phyloP scores from a whole-genome alignment of 108 stramenopile genomes.

The Nitzschia sp. region DNA sequence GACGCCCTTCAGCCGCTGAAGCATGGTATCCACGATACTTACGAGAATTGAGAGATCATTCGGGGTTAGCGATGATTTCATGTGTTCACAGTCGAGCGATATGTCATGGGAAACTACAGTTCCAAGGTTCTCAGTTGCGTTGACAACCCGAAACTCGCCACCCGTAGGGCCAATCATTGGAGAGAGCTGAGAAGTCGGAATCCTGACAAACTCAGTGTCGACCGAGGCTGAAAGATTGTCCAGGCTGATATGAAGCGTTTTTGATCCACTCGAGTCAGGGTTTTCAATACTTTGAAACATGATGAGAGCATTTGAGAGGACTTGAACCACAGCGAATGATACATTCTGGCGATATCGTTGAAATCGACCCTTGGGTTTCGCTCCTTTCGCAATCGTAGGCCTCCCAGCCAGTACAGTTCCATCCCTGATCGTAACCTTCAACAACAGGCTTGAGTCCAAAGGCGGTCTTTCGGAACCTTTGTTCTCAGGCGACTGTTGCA shows the following conservation, averaged over 20 bases:
- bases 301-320: constrained; percentile 63
- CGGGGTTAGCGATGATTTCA: constrained; percentile 53
- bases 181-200: constrained; percentile 33
- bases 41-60: constrained; percentile 62
- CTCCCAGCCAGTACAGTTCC: constrained; percentile 64
- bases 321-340: constrained; percentile 56
- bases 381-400: constrained; percentile 36
- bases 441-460: constrained; percentile 65
- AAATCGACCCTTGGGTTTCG: not conserved
- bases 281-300: constrained; percentile 83
- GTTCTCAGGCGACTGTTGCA: constrained; percentile 14
- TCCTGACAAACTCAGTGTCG: constrained; percentile 49
- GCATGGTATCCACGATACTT: constrained; percentile 53
- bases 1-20: constrained; percentile 44
- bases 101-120: constrained; percentile 65
- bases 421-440: constrained; percentile 58
- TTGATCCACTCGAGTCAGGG: constrained; percentile 58
- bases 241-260: constrained; percentile 66
- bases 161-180: constrained; percentile 62
- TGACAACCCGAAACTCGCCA: constrained; percentile 63
- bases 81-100: constrained; percentile 64
- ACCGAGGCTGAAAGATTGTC: constrained; percentile 67
- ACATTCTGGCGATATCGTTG: constrained; percentile 5
- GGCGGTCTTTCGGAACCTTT: constrained; percentile 10
- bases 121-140: constrained; percentile 62